phyloP scores from a whole-genome alignment of 78 protist species.

The Capsaspora owczarzaki region DNA sequence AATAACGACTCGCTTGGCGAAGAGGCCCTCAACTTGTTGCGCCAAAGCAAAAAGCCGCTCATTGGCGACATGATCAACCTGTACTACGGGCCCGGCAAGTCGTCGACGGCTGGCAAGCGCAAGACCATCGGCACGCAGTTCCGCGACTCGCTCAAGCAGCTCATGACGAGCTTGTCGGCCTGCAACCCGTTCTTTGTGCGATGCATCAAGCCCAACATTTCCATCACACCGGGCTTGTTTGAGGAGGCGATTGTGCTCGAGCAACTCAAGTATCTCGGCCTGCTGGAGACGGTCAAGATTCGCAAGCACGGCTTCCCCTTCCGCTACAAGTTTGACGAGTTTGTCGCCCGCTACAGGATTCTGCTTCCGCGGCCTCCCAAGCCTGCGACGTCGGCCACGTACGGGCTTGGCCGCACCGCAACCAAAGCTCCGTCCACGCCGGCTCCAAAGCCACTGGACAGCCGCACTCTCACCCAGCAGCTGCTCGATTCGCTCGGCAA shows the following conservation, averaged over 20 bases:
- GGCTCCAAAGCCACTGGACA: no score
- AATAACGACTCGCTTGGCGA: conserved; percentile 4
- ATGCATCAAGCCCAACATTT: conserved; percentile 78
- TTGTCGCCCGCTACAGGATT: not conserved
- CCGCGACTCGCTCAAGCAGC: conserved; percentile 27
- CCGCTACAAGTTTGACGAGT: not conserved
- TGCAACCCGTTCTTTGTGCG: conserved; percentile 83
- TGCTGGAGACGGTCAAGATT: conserved; percentile 63
- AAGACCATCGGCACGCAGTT: conserved; percentile 23
- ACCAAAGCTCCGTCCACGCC: no score
- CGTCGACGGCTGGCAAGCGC: not conserved
- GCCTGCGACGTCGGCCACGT: no score
- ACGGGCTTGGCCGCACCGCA: no score
- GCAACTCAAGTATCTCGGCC: conserved; percentile 70
- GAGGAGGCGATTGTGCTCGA: not conserved
- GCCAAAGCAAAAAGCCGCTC: not conserved
- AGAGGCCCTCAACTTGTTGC: not conserved
- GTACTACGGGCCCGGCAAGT: conserved; percentile 19
- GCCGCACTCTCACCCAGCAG: no score
- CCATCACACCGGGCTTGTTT: conserved; percentile 26
- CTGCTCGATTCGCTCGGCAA: no score
- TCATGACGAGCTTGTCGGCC: conserved; percentile 59
- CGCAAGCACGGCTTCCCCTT: conserved; percentile 62
- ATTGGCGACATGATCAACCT: not conserved
- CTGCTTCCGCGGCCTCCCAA: no score